phyloP scores from a whole-genome alignment of 2,329 filamentous ascomycete species.

The Chaetothyriales sp. region DNA sequence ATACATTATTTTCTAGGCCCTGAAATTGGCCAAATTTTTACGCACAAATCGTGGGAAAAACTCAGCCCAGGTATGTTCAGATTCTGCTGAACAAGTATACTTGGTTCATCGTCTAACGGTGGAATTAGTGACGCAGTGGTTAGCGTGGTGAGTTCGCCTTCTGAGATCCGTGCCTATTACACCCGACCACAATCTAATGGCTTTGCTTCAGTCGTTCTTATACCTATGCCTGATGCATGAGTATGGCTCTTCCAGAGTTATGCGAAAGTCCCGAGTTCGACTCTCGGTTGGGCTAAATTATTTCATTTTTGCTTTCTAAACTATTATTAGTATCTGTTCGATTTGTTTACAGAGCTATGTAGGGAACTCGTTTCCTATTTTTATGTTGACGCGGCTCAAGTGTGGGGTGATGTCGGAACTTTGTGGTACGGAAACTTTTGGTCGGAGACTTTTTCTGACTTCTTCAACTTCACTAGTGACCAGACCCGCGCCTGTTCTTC shows the following conservation, averaged over 20 bases:
- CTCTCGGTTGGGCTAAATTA: conserved; percentile 22
- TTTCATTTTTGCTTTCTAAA: conserved; percentile 8
- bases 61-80: conserved; percentile 2
- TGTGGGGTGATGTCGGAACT: too few relatives aligned
- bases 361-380: too few relatives aligned
- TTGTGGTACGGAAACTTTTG: too few relatives aligned
- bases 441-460: too few relatives aligned
- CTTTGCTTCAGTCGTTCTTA: conserved; percentile 24
- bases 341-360: too few relatives aligned
- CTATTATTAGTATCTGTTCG: too few relatives aligned
- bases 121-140: conserved; percentile 23
- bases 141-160: conserved; percentile 18
- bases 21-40: conserved; percentile 10
- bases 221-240: conserved; percentile 20
- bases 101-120: conserved; percentile 4
- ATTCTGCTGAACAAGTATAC: conserved; percentile 7
- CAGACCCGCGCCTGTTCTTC: too few relatives aligned
- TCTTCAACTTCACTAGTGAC: too few relatives aligned
- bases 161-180: not conserved
- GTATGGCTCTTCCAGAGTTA: conserved; percentile 22
- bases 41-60: conserved; percentile 6
- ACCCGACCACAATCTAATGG: not conserved
- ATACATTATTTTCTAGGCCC: conserved; percentile 1
- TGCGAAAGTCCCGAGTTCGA: conserved; percentile 30
- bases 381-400: too few relatives aligned